Percentiles rank a stretch among this genome's conserved stretches.
These are phyloP conservation scores for Umbelopsis vinacea DNA, from an alignment of 192 early-diverging fungal species.

Conservation along the genomic window DNA sequence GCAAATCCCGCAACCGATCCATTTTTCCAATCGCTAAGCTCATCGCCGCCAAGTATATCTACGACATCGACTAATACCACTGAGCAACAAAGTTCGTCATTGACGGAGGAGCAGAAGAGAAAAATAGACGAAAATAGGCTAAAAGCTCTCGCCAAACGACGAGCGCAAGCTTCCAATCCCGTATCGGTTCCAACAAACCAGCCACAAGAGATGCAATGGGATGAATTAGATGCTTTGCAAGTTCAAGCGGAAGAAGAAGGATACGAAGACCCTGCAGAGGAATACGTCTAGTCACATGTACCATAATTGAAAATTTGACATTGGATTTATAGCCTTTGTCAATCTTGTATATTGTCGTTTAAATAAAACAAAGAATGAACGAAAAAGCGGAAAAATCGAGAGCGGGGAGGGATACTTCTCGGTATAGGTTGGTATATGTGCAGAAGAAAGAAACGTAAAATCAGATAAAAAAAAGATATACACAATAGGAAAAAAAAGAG, in stretches of 20 bases:
- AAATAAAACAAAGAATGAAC: not conserved
- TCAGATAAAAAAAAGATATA: constrained; percentile 21
- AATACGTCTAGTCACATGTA: not conserved
- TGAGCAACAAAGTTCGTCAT: not conserved
- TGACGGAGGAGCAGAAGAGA: constrained; percentile 11
- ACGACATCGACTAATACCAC: not conserved
- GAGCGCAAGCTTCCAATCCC: not conserved
- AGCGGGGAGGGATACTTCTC: not conserved
- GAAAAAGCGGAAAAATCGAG: not conserved
- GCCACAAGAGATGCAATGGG: not conserved
- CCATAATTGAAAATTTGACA: not conserved
- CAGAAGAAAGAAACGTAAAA: not conserved
- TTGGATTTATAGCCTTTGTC: not conserved
- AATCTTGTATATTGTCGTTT: not conserved
- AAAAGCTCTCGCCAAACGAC: constrained; percentile 1
- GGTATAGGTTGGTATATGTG: constrained; percentile 4
- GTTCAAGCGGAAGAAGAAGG: not conserved
- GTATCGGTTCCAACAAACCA: not conserved
- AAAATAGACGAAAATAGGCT: constrained; percentile 14
- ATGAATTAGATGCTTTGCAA: not conserved
- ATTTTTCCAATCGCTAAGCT: not conserved
- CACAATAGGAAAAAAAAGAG: not conserved
- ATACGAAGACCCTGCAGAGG: not conserved
- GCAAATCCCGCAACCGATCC: not conserved
- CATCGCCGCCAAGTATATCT: not conserved